Evolutionary conservation across 495 filamentous ascomycete genomes (phyloP).

Genomic region (Venustampulla echinocandica): DNA sequence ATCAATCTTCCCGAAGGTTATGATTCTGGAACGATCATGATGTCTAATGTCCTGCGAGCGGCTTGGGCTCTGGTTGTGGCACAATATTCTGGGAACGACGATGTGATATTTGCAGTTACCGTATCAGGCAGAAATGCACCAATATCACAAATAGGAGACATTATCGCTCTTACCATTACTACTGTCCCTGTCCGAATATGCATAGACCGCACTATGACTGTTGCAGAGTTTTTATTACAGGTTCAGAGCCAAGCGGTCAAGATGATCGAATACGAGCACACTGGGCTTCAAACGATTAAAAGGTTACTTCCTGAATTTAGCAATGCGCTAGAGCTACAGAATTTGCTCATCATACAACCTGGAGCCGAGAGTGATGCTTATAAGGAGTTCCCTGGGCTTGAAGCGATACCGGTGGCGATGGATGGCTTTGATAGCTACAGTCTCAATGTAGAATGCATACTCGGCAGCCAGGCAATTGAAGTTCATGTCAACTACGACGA

Average conservation of each 20-base stretch:
- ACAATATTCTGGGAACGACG: slow-evolving; percentile 20
- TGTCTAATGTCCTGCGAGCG: background rate
- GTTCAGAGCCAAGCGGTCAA: background rate
- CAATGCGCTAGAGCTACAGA: background rate
- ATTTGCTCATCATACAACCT: background rate
- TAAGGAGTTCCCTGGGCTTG: background rate
- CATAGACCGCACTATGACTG: background rate
- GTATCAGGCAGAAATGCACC: slow-evolving; percentile 2
- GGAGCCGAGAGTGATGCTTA: background rate
- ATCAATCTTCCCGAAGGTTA: background rate
- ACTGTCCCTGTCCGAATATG: slow-evolving; percentile 5
- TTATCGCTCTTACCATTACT: background rate
- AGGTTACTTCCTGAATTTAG: background rate
- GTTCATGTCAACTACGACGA: background rate
- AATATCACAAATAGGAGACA: background rate
- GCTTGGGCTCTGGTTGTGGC: background rate
- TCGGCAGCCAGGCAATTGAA: background rate
- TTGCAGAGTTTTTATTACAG: background rate
- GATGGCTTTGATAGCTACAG: background rate
- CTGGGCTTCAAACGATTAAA: background rate
- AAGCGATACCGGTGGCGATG: background rate
- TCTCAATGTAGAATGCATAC: background rate
- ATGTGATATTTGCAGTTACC: slow-evolving; percentile 33
- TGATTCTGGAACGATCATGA: background rate
- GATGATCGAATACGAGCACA: background rate